Percentiles rank a stretch among this genome's conserved stretches.
Conservation (phyloP, 768 basidiomycete species). For the Leccinum longicurvipes region DNA sequence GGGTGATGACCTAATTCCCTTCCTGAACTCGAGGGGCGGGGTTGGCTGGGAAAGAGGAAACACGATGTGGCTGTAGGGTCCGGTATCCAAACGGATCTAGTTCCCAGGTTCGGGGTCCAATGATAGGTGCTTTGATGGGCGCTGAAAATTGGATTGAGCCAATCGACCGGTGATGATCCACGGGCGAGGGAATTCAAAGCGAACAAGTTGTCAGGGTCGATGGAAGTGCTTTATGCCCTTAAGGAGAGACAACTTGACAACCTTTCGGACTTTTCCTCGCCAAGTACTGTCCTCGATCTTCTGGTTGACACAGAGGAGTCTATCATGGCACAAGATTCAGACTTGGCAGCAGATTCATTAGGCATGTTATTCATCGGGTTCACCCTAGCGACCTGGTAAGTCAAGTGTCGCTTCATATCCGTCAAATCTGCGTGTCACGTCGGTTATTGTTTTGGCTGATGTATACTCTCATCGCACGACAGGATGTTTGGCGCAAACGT, state of each 20-base stretch:
- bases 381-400: conserved; percentile 15
- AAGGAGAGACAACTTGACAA: background rate
- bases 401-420: background rate
- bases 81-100: background rate
- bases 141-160: background rate
- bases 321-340: background rate
- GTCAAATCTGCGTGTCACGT: background rate
- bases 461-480: background rate
- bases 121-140: background rate
- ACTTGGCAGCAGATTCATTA: background rate
- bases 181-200: background rate
- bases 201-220: background rate
- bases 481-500: conserved; percentile 16
- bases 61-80: background rate
- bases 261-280: background rate
- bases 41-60: background rate
- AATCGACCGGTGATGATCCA: background rate
- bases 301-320: background rate
- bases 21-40: background rate
- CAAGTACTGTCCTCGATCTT: background rate
- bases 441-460: background rate
- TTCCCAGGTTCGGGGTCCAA: background rate
- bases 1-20: background rate
- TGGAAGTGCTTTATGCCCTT: background rate
- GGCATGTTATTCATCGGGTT: conserved; percentile 11